Conservation (phyloP, 2,329 filamentous ascomycete species). For the Ophiostoma sp. region DNA sequence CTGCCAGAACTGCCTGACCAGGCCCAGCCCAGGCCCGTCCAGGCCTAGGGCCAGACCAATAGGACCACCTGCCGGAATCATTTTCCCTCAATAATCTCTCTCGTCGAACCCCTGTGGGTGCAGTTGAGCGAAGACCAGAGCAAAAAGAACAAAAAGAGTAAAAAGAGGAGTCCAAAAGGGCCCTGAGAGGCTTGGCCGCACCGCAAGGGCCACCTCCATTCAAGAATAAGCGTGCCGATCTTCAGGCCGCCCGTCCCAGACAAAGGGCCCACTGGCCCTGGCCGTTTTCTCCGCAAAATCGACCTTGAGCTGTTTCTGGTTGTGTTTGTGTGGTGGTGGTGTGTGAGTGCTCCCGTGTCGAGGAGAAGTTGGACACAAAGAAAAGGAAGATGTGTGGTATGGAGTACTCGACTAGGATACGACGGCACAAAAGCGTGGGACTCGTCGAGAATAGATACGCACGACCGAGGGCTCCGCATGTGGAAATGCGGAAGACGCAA, state of each 20-base stretch:
- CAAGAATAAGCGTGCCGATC: conserved; percentile 18
- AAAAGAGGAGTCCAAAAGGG: neutral
- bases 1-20: no score
- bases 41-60: conserved; percentile 1
- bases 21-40: neutral
- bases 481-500: neutral
- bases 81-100: neutral
- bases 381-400: neutral
- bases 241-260: conserved; percentile 9
- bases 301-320: neutral
- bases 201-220: conserved; percentile 5
- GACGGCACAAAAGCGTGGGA: neutral
- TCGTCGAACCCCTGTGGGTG: neutral
- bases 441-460: neutral
- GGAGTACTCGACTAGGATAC: neutral
- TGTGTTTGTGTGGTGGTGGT: neutral
- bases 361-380: neutral
- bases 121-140: neutral
- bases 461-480: neutral
- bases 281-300: conserved; percentile 13
- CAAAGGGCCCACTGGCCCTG: conserved; percentile 12
- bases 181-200: neutral
- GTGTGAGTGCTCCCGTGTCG: neutral
- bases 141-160: neutral
- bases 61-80: neutral